Percentiles rank a stretch among this genome's conserved stretches.
Conservation (phyloP, 805 yeast species). For the Yamadazyma philogaea region DNA sequence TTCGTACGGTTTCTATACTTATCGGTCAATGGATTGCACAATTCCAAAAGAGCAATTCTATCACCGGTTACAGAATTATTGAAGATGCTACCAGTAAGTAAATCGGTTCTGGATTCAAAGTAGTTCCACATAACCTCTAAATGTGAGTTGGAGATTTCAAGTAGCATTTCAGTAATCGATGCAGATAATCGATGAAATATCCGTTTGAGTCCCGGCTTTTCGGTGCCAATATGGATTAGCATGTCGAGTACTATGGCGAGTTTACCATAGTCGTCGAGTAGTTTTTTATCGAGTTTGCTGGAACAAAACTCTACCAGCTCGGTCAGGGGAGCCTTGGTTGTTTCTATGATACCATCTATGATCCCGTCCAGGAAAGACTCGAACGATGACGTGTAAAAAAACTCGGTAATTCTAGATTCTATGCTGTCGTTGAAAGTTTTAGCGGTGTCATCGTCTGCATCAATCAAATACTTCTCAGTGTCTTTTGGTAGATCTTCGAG, state of each 20-base stretch:
- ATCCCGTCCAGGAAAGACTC: background rate
- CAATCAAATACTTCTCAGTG: background rate
- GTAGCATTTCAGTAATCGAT: conserved; percentile 22
- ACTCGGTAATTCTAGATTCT: background rate
- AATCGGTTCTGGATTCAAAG: conserved; percentile 30
- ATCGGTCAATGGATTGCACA: conserved; percentile 39
- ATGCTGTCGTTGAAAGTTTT: conserved; percentile 3
- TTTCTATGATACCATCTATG: background rate
- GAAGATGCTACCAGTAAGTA: conserved; percentile 25
- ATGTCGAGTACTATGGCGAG: conserved; percentile 27
- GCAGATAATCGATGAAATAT: conserved; percentile 26
- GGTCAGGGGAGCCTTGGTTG: background rate
- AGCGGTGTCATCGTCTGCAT: background rate
- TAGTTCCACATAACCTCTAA: conserved; percentile 32
- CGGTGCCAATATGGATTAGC: conserved; percentile 19
- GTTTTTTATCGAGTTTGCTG: background rate
- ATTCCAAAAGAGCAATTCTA: conserved; percentile 38
- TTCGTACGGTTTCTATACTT: conserved; percentile 18
- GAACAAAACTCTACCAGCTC: background rate
- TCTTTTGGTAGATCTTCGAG: background rate
- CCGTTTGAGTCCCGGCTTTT: conserved; percentile 18
- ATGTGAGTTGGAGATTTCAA: conserved; percentile 18
- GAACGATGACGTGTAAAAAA: background rate
- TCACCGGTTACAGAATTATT: conserved; percentile 27
- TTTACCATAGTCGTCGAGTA: conserved; percentile 11